Conservation (phyloP, 1,139 yeast genomes). For the Nakaseomyces glabratus region DNA sequence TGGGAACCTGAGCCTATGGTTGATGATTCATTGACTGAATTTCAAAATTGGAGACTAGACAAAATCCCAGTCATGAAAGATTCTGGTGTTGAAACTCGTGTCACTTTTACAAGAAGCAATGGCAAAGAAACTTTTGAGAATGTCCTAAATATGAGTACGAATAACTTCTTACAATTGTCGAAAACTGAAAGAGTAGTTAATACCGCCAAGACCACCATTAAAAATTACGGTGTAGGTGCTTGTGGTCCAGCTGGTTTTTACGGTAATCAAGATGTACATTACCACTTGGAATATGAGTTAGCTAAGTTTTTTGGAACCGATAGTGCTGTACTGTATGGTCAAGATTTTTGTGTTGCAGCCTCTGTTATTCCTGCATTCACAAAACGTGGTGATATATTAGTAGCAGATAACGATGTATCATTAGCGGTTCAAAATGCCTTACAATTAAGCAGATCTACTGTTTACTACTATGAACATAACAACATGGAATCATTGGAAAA, state of each 20-base stretch:
- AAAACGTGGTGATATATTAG: slow-evolving; percentile 88
- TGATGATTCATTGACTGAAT: slow-evolving; percentile 42
- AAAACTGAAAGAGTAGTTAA: slow-evolving; percentile 39
- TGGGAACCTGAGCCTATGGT: slow-evolving; percentile 89
- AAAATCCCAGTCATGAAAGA: slow-evolving; percentile 58
- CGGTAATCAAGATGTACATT: slow-evolving; percentile 92
- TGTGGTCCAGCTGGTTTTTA: slow-evolving; percentile 98
- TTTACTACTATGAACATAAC: slow-evolving; percentile 79
- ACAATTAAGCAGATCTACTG: slow-evolving; percentile 74
- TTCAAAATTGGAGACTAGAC: slow-evolving; percentile 45
- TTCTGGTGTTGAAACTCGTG: slow-evolving; percentile 42
- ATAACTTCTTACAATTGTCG: slow-evolving; percentile 55
- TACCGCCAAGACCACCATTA: slow-evolving; percentile 53
- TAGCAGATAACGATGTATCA: slow-evolving; percentile 75
- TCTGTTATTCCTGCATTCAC: slow-evolving; percentile 95
- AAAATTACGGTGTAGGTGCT: slow-evolving; percentile 86
- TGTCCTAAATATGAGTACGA: slow-evolving; percentile 55
- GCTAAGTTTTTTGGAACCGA: slow-evolving; percentile 71
- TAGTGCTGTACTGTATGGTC: slow-evolving; percentile 79
- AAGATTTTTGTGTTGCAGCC: slow-evolving; percentile 84
- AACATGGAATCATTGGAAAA: slow-evolving; percentile 75
- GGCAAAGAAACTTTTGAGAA: slow-evolving; percentile 27
- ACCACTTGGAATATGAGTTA: slow-evolving; percentile 65
- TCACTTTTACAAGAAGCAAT: slow-evolving; percentile 31
- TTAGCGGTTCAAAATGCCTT: slow-evolving; percentile 83